phyloP scores from a whole-genome alignment of 2,329 filamentous ascomycete species.

The Aspergillus sp. region DNA sequence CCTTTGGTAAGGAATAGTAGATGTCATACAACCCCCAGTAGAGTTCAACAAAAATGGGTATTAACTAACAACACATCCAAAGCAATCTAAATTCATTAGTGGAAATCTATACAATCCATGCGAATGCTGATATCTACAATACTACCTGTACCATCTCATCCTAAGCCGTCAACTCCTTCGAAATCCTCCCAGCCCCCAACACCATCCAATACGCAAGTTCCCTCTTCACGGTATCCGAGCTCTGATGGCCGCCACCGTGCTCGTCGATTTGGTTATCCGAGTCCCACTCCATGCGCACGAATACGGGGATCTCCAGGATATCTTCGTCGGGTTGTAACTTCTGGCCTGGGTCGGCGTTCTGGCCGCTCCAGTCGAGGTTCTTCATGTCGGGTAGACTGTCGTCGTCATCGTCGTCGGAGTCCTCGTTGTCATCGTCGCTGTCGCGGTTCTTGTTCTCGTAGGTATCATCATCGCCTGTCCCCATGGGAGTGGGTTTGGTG shows the following conservation, averaged over 20 bases:
- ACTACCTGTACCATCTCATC: background rate
- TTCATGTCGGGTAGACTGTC: slow-evolving; percentile 23
- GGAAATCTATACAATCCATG: slow-evolving; percentile 10
- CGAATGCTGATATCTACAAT: no score
- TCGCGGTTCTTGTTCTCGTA: slow-evolving; percentile 27
- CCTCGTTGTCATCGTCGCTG: slow-evolving; percentile 28
- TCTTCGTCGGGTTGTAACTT: slow-evolving; percentile 55
- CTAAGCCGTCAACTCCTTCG: slow-evolving; percentile 2
- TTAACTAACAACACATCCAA: background rate
- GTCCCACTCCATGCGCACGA: slow-evolving; percentile 90
- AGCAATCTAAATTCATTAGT: background rate
- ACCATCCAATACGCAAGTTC: slow-evolving; percentile 97
- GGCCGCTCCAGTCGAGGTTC: slow-evolving; percentile 28
- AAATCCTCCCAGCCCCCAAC: slow-evolving; percentile 70
- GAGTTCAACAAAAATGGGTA: background rate
- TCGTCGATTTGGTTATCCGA: slow-evolving; percentile 54
- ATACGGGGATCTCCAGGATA: slow-evolving; percentile 86
- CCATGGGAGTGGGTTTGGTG: slow-evolving; percentile 19
- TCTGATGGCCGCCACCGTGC: slow-evolving; percentile 46
- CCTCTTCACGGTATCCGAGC: slow-evolving; percentile 70
- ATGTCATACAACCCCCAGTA: background rate
- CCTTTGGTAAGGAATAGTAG: no score
- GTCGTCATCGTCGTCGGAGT: slow-evolving; percentile 25
- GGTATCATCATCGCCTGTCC: slow-evolving; percentile 9
- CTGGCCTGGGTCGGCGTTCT: slow-evolving; percentile 11